phyloP scores from a whole-genome alignment of 805 yeast genomes.

The Ogataea dorogensis region DNA sequence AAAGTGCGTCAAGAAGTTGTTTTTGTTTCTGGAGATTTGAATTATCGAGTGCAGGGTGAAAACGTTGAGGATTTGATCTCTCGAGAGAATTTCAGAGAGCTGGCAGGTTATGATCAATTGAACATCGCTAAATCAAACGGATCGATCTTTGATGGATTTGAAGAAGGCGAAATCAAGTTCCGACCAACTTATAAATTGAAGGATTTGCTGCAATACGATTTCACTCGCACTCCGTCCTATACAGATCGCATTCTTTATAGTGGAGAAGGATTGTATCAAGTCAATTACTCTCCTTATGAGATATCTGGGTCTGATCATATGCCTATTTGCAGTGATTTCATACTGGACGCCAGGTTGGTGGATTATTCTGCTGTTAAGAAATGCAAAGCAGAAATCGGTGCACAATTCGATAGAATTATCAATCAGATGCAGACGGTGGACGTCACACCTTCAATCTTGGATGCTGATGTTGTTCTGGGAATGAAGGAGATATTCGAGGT shows the following conservation, averaged over 20 bases:
- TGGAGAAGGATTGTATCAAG: constrained; percentile 20
- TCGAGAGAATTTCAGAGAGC: constrained; percentile 19
- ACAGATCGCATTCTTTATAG: constrained; percentile 55
- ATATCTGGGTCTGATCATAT: constrained; percentile 49
- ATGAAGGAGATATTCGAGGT: constrained; percentile 32
- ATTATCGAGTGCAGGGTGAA: constrained; percentile 39
- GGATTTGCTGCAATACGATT: constrained; percentile 28
- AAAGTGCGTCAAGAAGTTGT: constrained; percentile 26
- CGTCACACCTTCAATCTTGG: constrained; percentile 43
- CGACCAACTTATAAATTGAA: constrained; percentile 54
- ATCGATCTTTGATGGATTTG: constrained; percentile 42
- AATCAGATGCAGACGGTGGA: constrained; percentile 38
- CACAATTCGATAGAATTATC: constrained; percentile 25
- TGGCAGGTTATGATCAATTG: constrained; percentile 47
- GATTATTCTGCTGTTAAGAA: constrained; percentile 37
- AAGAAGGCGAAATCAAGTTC: constrained; percentile 47
- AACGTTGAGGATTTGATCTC: constrained; percentile 25
- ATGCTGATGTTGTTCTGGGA: constrained; percentile 38
- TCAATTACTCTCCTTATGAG: constrained; percentile 23
- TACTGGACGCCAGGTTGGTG: constrained; percentile 33
- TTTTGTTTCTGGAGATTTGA: constrained; percentile 53
- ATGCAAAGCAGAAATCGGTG: constrained; percentile 38
- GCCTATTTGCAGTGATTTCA: constrained; percentile 47
- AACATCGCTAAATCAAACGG: constrained; percentile 33
- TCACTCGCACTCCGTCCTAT: constrained; percentile 51